Evolutionary conservation across 805 yeast species (phyloP), one percentile per base, ranked within the genome.

Genomic region (Priceomyces haplophilus): DNA sequence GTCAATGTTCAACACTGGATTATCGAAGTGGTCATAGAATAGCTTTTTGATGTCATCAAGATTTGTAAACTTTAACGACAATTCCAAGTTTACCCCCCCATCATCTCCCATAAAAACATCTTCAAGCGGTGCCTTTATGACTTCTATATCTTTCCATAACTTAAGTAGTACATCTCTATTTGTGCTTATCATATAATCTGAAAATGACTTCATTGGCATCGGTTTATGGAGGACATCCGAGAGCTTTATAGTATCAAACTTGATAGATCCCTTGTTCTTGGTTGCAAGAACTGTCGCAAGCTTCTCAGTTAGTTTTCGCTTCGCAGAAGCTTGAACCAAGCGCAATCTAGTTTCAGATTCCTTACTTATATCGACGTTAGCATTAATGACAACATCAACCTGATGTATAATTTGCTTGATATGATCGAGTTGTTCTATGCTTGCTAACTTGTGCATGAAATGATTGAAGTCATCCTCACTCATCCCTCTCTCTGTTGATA

Each of bases 51-150:
- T 72, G 43, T 83, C 89, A 5, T 75, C 78, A 3, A 68, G 60
- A 38, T 75, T 79, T 0, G 77, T 60, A 38, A 74, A 63, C 43
- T 73, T 78, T 11, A 67, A 52, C 1, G 69, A 64, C 4, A 72
- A 46, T 1, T 69, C 53, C 45, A 75, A 56, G 30, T 51, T 61
- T 38, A 59, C 56, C 17, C 52, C 56, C 1, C 59, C 62, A 34
- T 56, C 55, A 17, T 64, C 57, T 33, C 63, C 61, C 4, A 55
- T 42, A 18, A 54, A 43, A 17, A 55, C 33, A 44, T 76, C 85
- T 47, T 82, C 87, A 13, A 89, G 59, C 0, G 97, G 96, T 38
- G 85, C 85, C 51, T 80, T 79, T 30, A 87, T 73, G 0, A 76
- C 69, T 46, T 87, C 85, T 2, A 88, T 83, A 2, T 78, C 73